Conservation (phyloP, 768 basidiomycete genomes). For the Pholiota conissans region DNA sequence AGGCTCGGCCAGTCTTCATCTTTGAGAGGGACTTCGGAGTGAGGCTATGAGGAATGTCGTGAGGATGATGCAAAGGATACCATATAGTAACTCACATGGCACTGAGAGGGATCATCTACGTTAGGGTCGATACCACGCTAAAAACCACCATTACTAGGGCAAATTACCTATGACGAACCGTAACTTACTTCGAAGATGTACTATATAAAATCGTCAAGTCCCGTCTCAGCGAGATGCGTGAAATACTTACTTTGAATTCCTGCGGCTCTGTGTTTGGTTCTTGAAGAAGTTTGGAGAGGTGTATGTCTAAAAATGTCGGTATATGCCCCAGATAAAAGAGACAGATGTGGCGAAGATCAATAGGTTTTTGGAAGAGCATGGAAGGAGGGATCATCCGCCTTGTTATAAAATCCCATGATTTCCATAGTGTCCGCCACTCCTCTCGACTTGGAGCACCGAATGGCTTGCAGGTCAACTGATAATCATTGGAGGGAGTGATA, state of each 20-base stretch:
- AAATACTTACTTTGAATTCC: constrained; percentile 58
- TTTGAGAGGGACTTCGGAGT: constrained; percentile 81
- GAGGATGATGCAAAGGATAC: neutral
- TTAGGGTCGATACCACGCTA: constrained; percentile 95
- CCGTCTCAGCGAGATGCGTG: constrained; percentile 12
- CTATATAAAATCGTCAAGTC: constrained; percentile 34
- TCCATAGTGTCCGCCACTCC: constrained; percentile 88
- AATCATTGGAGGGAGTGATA: constrained; percentile 31
- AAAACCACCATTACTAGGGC: neutral
- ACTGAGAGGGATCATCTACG: constrained; percentile 85
- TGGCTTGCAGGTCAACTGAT: constrained; percentile 27
- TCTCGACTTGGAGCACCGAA: constrained; percentile 70
- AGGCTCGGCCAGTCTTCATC: constrained; percentile 89
- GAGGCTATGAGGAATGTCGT: constrained; percentile 49
- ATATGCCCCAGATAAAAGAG: constrained; percentile 98
- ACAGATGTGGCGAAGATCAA: constrained; percentile 92
- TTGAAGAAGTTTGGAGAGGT: constrained; percentile 70
- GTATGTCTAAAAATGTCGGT: constrained; percentile 89
- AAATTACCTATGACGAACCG: neutral
- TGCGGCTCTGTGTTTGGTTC: constrained; percentile 86
- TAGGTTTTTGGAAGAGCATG: constrained; percentile 89
- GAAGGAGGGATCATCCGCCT: constrained; percentile 82
- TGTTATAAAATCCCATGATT: constrained; percentile 85
- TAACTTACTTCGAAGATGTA: constrained; percentile 69
- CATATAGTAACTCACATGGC: constrained; percentile 60